Evolutionary conservation across 192 early-diverging fungal genomes (phyloP).

Genomic region (Kappamyces sp.): DNA sequence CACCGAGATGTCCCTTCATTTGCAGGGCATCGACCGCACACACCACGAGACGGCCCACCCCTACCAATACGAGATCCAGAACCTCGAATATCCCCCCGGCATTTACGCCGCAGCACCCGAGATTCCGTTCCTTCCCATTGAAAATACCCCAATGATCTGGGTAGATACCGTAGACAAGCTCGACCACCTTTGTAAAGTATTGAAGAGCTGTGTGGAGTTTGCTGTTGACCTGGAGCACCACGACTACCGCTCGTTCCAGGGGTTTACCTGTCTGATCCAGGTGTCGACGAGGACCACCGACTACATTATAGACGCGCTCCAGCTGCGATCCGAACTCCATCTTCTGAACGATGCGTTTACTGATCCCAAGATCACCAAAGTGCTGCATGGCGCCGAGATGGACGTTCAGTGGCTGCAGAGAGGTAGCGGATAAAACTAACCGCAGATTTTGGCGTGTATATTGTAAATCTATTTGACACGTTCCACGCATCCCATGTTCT

Average conservation of each 20-base stretch:
- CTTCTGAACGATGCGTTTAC: constrained; percentile 81
- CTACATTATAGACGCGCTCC: constrained; percentile 85
- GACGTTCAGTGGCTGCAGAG: constrained; percentile 96
- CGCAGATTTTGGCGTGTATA: constrained; percentile 86
- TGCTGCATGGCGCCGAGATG: constrained; percentile 90
- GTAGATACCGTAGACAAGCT: constrained; percentile 76
- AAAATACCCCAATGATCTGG: constrained; percentile 66
- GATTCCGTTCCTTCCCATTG: constrained; percentile 51
- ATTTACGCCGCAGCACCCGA: constrained; percentile 57
- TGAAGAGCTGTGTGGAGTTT: constrained; percentile 64
- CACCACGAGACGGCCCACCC: constrained; percentile 59
- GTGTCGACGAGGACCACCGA: constrained; percentile 82
- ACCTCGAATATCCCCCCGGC: constrained; percentile 65
- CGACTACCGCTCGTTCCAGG: constrained; percentile 90
- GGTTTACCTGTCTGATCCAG: constrained; percentile 92
- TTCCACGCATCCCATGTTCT: constrained; percentile 86
- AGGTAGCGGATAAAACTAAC: too few species aligned
- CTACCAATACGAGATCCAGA: constrained; percentile 82
- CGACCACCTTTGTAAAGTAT: constrained; percentile 50
- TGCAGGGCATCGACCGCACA: not conserved
- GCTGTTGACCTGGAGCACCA: constrained; percentile 96
- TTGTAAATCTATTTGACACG: constrained; percentile 96
- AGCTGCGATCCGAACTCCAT: constrained; percentile 63
- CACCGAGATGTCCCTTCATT: constrained; percentile 25
- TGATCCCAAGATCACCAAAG: constrained; percentile 82